Conservation (phyloP, 129 eudicot genomes). For the Artemisia tridentata region DNA sequence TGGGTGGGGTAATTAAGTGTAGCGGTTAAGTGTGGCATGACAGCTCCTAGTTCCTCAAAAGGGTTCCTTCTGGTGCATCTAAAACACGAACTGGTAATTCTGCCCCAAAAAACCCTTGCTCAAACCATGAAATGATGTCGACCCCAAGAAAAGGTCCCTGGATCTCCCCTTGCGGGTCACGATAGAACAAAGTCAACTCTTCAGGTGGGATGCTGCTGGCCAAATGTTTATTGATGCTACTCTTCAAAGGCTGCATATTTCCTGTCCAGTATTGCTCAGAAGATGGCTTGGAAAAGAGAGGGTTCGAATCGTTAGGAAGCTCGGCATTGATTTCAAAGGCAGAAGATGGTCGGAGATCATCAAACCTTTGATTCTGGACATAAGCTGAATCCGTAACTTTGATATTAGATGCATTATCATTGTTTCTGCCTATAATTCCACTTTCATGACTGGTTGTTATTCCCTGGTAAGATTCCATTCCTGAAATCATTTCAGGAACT, state of each 20-base stretch:
- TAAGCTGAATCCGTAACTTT: conserved; percentile 36
- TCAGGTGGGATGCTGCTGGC: conserved; percentile 52
- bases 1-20: conserved; percentile 31
- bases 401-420: conserved; percentile 30
- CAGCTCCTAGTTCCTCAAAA: conserved; percentile 64
- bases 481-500: background rate
- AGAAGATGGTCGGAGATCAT: conserved; percentile 26
- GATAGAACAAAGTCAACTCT: conserved; percentile 70
- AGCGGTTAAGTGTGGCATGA: conserved; percentile 63
- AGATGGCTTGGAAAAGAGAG: conserved; percentile 36
- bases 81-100: too few relatives aligned
- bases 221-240: conserved; percentile 30
- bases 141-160: conserved; percentile 98
- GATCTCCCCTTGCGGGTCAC: conserved; percentile 94
- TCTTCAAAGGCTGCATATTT: conserved; percentile 28
- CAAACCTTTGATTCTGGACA: conserved; percentile 29
- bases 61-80: too few relatives aligned
- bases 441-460: too few relatives aligned
- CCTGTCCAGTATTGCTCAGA: conserved; percentile 50
- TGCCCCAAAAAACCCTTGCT: too few relatives aligned
- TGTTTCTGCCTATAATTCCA: conserved; percentile 21
- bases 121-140: too few relatives aligned
- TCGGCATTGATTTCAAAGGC: conserved; percentile 31
- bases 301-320: conserved; percentile 40
- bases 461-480: too few relatives aligned